Base-by-base conservation (phyloP, 2,329 filamentous ascomycete species). In the Colletotrichum sp. region DNA sequence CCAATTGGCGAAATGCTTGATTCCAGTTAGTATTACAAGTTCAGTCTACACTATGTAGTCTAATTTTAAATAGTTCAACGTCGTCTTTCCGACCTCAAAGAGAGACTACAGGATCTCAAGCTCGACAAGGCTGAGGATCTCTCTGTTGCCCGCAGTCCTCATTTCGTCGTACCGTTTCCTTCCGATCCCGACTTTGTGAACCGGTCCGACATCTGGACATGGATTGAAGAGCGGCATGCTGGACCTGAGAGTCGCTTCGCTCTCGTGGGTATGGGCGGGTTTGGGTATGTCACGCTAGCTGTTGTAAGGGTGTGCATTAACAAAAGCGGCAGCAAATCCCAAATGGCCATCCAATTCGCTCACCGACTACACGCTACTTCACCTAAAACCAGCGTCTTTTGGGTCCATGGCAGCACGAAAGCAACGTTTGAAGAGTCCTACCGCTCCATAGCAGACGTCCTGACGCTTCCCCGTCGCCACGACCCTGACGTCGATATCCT, bases 321-420 rank as follows among this genome's bases (percentile, higher is more conserved):
- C 55, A 51, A 18, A 29, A 57, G n/a, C 12, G 6, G 11, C 18
- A 76, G 76, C 13, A 78, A 78, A 65, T 74, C 76, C n/a, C 72
- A 78, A 58, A 38, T 77, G 21, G 76, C 76, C 21, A 75, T 78
- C 34, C 43, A 73, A 16, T 75, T 69, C 27, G 72, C 76, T 11
- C 54, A 76, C 43, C 24, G 51, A 21, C n/a, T 73, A 29, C 69
- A 62, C 43, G 51, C 27, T 4, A 18, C 16, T 29, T 59, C 27
- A 8, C 69, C 76, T 12, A 51, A 73, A 7, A 74, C 47, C 12
- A 72, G 66, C 27, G 64, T 77, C 3, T 76, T 77, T 68, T 77
- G 73, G 76, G 66, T 77, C 31, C n/a, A 68, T 29, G 73, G 29
- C 31, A 70, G 55, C 34, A 69, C 24, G 8, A 70, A 66, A 27